phyloP scores from a whole-genome alignment of 176 grass and related monocot genomes.

The Aegilops longissima region DNA sequence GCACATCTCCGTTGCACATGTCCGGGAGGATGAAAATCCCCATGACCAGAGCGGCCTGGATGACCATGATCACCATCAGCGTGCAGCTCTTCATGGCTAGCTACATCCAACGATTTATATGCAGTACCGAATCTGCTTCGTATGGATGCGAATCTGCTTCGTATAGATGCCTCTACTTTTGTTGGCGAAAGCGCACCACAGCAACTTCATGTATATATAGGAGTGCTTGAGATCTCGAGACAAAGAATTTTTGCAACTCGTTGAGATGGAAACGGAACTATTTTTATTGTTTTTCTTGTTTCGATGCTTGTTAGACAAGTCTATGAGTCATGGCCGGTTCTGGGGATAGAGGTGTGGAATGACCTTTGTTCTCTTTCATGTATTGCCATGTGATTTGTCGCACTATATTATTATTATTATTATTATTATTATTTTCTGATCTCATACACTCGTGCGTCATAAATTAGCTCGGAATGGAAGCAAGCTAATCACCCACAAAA shows the following conservation, averaged over 20 bases:
- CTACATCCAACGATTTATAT: background rate
- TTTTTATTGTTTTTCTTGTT: background rate
- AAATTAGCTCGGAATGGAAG: too few relatives aligned
- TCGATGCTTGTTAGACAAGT: conserved; percentile 18
- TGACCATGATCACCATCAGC: conserved; percentile 14
- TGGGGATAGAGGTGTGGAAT: too few relatives aligned
- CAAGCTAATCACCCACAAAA: too few relatives aligned
- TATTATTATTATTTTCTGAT: too few relatives aligned
- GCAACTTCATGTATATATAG: background rate
- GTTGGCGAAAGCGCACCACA: background rate
- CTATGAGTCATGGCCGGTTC: background rate
- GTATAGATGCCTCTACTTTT: too few relatives aligned
- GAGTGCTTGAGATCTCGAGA: background rate
- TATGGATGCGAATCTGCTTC: background rate
- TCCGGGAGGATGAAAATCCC: conserved; percentile 8
- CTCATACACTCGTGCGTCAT: too few relatives aligned
- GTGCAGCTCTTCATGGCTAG: conserved; percentile 29
- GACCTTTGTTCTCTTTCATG: too few relatives aligned
- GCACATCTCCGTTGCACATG: background rate
- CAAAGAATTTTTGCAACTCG: background rate
- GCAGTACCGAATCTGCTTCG: background rate
- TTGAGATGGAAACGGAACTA: background rate
- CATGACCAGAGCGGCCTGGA: conserved; percentile 2
- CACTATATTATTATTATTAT: too few relatives aligned
- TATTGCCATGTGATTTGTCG: too few relatives aligned